Percentiles rank a stretch among this genome's conserved stretches.
Conservation (phyloP, 2,329 filamentous ascomycete genomes). For the Stachybotrys chlorohalonatus region DNA sequence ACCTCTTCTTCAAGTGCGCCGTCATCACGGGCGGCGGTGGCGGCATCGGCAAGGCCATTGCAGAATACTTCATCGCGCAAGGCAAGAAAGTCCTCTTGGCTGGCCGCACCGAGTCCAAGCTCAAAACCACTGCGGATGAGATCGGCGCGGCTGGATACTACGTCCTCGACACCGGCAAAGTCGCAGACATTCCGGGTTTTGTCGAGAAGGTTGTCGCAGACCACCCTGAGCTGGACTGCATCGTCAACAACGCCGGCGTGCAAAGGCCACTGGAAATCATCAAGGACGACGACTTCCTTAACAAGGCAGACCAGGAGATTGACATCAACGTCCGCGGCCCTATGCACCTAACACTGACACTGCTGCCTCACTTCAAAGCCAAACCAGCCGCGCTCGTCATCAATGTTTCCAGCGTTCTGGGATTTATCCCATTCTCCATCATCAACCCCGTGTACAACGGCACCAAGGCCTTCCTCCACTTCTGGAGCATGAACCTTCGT, state of each 20-base stretch:
- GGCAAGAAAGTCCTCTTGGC: constrained; percentile 43
- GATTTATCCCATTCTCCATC: constrained; percentile 40
- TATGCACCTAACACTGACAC: constrained; percentile 41
- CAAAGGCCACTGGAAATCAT: constrained; percentile 41
- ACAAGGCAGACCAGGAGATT: constrained; percentile 46
- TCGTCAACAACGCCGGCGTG: constrained; percentile 52
- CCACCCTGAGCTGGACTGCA: constrained; percentile 42
- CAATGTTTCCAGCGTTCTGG: constrained; percentile 46
- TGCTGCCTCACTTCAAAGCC: constrained; percentile 39
- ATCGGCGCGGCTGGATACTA: constrained; percentile 42
- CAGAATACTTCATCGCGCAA: constrained; percentile 33
- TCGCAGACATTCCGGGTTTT: constrained; percentile 32
- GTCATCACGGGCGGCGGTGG: constrained; percentile 41
- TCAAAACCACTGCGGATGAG: constrained; percentile 30
- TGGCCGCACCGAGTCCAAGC: constrained; percentile 45
- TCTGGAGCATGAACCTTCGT: constrained; percentile 45
- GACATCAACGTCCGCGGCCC: constrained; percentile 50
- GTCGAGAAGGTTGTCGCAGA: constrained; percentile 32
- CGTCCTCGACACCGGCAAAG: constrained; percentile 39
- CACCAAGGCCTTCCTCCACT: constrained; percentile 50
- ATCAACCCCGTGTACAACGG: constrained; percentile 52
- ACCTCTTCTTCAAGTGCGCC: constrained; percentile 28
- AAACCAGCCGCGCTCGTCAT: constrained; percentile 34
- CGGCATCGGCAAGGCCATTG: constrained; percentile 42
- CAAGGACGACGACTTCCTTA: constrained; percentile 31